A percentile compares a stretch with the other conserved stretches of the same genome.
Conservation (phyloP, 257 asterid species). For the Jacaranda copaia region DNA sequence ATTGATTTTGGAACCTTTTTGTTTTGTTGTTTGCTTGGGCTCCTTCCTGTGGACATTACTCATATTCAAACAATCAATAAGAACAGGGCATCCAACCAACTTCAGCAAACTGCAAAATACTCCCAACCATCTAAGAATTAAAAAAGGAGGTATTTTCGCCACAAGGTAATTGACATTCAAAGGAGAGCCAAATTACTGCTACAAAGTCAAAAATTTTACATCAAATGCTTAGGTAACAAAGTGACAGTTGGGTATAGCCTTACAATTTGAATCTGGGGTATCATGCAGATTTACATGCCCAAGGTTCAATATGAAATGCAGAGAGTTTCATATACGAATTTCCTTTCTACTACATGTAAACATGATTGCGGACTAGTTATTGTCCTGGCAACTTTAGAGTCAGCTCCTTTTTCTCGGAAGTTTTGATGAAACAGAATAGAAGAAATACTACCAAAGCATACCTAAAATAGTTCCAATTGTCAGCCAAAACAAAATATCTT, state of each 20-base stretch:
- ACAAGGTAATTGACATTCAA: background rate
- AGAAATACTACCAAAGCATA: constrained; percentile 37
- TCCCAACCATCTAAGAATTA: no score
- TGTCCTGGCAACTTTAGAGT: background rate
- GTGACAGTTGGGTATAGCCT: no score
- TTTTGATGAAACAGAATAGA: background rate
- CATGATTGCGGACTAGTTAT: constrained; percentile 6
- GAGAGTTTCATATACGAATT: background rate
- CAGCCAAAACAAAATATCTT: constrained; percentile 51
- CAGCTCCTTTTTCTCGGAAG: no score
- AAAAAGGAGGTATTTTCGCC: no score
- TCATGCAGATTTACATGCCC: background rate
- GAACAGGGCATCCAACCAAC: no score
- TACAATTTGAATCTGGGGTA: background rate
- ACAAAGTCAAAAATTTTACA: no score
- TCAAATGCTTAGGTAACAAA: no score
- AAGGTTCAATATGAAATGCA: background rate
- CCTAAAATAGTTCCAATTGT: constrained; percentile 44
- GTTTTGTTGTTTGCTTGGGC: no score
- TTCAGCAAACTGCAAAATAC: no score
- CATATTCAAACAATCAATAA: no score
- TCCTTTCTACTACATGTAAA: background rate
- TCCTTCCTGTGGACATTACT: no score
- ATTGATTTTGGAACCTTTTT: no score
- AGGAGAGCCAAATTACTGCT: background rate